Evolutionary conservation across 805 yeast genomes (phyloP).

Genomic region (Ogataea angusta): DNA sequence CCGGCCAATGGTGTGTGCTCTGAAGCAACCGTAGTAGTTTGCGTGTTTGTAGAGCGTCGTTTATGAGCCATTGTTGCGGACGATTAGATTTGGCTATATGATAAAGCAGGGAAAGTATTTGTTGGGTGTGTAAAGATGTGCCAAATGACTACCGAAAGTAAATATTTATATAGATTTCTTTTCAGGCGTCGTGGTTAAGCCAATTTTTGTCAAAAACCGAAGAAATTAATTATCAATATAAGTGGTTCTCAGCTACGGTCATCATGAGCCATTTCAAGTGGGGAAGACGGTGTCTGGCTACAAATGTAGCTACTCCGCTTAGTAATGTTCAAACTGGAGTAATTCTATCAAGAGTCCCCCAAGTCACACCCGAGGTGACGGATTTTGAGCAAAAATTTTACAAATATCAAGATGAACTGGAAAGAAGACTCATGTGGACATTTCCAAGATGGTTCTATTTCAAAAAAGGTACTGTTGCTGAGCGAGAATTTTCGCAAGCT

Average conservation of each 20-base stretch:
- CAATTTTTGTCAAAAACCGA: too few species aligned
- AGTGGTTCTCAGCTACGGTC: too few species aligned
- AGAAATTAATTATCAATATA: too few species aligned
- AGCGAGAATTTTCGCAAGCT: conserved; percentile 69
- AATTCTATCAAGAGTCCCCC: conserved; percentile 76
- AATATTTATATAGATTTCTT: too few species aligned
- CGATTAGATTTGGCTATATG: too few species aligned
- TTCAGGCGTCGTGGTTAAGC: too few species aligned
- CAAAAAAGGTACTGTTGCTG: conserved; percentile 85
- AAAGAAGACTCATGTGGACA: conserved; percentile 94
- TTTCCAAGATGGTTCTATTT: conserved; percentile 92
- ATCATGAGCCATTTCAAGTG: conserved; percentile 3
- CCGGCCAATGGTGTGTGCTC: not conserved
- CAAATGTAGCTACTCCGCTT: not conserved
- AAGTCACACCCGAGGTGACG: conserved; percentile 73
- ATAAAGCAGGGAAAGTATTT: too few species aligned
- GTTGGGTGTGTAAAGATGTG: not conserved
- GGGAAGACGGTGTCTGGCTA: conserved; percentile 12
- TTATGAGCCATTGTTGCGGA: not conserved
- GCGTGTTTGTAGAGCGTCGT: not conserved
- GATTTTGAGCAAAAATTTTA: conserved; percentile 74
- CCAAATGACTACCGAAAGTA: not conserved
- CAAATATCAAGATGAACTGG: conserved; percentile 79
- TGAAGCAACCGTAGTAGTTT: not conserved
- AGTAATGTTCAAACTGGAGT: conserved; percentile 44